These are phyloP conservation scores for Lyophyllum shimeji DNA, from an alignment of 768 basidiomycete species.

Conservation along the genomic window DNA sequence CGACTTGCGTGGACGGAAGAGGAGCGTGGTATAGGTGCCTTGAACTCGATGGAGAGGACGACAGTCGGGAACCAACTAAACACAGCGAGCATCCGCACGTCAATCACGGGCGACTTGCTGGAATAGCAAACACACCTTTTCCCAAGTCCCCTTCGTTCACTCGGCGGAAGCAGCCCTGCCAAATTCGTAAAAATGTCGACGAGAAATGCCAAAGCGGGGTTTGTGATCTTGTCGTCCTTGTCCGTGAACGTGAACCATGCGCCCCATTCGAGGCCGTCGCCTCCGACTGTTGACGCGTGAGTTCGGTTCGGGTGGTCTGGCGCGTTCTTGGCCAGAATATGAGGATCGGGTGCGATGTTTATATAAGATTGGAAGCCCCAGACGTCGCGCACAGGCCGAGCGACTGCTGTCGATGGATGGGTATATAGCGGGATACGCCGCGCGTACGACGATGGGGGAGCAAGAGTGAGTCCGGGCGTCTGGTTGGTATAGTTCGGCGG, in stretches of 20 bases:
- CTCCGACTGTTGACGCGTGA: slow-evolving; percentile 41
- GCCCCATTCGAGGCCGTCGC: slow-evolving; percentile 57
- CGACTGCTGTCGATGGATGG: slow-evolving; percentile 45
- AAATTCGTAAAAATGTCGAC: slow-evolving; percentile 53
- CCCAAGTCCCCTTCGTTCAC: slow-evolving; percentile 37
- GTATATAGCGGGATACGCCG: slow-evolving; percentile 55
- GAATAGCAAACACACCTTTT: slow-evolving; percentile 24
- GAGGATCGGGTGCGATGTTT: slow-evolving; percentile 38
- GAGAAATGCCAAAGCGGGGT: slow-evolving; percentile 52
- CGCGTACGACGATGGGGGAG: slow-evolving; percentile 57
- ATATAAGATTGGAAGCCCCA: slow-evolving; percentile 38
- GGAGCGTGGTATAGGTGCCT: slow-evolving; percentile 51
- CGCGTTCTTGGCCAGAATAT: slow-evolving; percentile 38
- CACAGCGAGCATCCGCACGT: background rate
- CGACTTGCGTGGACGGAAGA: slow-evolving; percentile 41
- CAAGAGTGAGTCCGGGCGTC: slow-evolving; percentile 28
- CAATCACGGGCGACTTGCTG: background rate
- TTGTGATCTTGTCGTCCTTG: slow-evolving; percentile 42
- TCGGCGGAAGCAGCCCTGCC: slow-evolving; percentile 46
- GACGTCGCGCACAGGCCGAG: slow-evolving; percentile 18
- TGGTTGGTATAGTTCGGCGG: slow-evolving; percentile 12
- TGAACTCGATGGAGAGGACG: slow-evolving; percentile 61
- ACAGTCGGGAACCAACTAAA: slow-evolving; percentile 66
- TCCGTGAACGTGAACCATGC: slow-evolving; percentile 53
- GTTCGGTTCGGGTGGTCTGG: slow-evolving; percentile 37